Evolutionary conservation across 257 asterid species (phyloP).

Genomic region (Capsicum rhomboideum): DNA sequence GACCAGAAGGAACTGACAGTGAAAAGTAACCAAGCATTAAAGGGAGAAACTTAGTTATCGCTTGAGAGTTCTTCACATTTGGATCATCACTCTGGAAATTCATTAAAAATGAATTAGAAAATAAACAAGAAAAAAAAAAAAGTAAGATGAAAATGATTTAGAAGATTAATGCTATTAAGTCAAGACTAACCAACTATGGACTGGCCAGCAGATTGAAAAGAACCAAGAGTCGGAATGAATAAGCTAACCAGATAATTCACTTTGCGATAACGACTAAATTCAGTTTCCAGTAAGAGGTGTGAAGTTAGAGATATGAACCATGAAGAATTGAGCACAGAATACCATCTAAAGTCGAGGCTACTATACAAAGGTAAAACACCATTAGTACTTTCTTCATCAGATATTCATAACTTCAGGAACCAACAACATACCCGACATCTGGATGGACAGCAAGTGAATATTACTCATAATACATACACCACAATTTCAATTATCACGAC

Average conservation of each 20-base stretch:
- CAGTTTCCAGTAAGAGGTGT: not conserved
- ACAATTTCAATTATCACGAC: not conserved
- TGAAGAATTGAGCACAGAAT: not conserved
- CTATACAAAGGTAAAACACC: not conserved
- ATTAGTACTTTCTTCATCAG: not conserved
- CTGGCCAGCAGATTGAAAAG: not conserved
- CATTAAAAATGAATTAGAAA: not conserved
- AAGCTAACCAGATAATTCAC: not conserved
- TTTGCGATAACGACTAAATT: not conserved
- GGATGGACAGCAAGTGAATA: not conserved
- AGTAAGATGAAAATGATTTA: not conserved
- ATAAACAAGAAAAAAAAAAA: not conserved
- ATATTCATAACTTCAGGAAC: not conserved
- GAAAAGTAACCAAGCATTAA: conserved; percentile 93
- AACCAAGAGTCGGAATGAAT: not conserved
- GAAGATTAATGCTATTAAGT: not conserved
- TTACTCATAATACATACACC: not conserved
- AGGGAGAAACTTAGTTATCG: conserved; percentile 78
- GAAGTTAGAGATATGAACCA: not conserved
- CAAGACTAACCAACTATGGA: not conserved
- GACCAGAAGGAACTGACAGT: conserved; percentile 95
- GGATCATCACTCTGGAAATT: conserved; percentile 83
- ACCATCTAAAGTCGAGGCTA: not conserved
- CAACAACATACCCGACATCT: not conserved
- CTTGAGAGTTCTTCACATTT: conserved; percentile 74